Evolutionary conservation across 2,329 filamentous ascomycete genomes (phyloP), one percentile per base, ranked within the genome.

Genomic region (Verticillium dahliae): DNA sequence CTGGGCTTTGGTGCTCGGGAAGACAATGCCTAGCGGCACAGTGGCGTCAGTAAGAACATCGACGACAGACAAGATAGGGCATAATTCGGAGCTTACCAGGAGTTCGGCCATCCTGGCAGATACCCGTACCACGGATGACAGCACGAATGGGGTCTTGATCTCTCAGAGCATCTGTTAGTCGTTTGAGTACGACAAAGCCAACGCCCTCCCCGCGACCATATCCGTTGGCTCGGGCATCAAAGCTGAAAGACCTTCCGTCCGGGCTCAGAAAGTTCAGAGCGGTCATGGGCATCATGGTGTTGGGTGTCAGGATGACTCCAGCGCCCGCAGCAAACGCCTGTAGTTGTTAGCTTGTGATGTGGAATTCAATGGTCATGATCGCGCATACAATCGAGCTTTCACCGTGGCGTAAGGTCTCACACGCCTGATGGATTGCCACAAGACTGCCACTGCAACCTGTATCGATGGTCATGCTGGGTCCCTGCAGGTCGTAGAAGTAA

Each of bases 201-300:
- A 84, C 76, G 0, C 86, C 87, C 67, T 90, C 87, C 1, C 86
- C 87, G 37, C 86, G 78, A 0, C 82, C 85, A 67, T 89, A 90
- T 1, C 87, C 88, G 62, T 84, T 82, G 18, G 84, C 87, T 3
- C 78, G 76, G n/a, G 75, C 69, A 66, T 87, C 86, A 67, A 83
- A 87, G 5, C 81, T 82, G 62, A 80, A 80, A 39, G 75, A 80
- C 62, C 76, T 81, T 1, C 82, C 81, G 61, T 81, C 76, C 1
- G 80, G 76, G 54, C 80, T 81, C 0, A 85, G 72, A 59, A 85
- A 82, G 63, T 81, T 82, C 18, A 84, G 69, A 4, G 78, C 80
- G 1, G 80, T 81, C 81, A 84, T 84, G 1, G 81, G 80, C 73
- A 83, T 81, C 67, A 84, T 82, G 4, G 81, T 84, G 59, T 80